These are phyloP conservation scores for Coemansia sp. DNA, from an alignment of 192 early-diverging fungal genomes.

Conservation along the genomic window DNA sequence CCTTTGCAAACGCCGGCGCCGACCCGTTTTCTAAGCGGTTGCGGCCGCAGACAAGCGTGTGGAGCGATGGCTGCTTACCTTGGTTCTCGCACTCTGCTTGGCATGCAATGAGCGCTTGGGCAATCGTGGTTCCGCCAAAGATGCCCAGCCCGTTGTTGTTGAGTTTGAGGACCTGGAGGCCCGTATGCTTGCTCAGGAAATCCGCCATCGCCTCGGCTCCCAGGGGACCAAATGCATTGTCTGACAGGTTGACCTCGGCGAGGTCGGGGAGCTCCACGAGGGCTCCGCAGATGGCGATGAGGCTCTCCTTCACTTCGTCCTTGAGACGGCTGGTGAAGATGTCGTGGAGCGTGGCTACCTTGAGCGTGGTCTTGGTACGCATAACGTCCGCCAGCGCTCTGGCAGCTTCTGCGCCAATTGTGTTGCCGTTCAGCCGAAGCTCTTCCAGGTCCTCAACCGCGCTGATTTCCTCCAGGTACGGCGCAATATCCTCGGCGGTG, in stretches of 20 bases:
- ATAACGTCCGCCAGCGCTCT: conserved; percentile 72
- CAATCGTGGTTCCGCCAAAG: conserved; percentile 83
- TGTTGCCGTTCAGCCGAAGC: conserved; percentile 83
- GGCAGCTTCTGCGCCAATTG: conserved; percentile 88
- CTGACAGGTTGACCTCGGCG: conserved; percentile 80
- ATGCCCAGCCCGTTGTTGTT: conserved; percentile 98
- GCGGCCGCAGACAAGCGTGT: conserved; percentile 83
- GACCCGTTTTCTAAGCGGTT: conserved; percentile 92
- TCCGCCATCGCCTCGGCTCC: conserved; percentile 86
- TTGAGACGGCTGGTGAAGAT: conserved; percentile 92
- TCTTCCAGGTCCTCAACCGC: conserved; percentile 65
- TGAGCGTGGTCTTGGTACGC: conserved; percentile 64
- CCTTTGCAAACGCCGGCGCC: conserved; percentile 70
- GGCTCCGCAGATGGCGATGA: conserved; percentile 81
- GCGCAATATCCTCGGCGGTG: conserved; percentile 74
- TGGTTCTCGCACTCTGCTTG: conserved; percentile 68
- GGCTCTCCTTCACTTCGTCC: conserved; percentile 81
- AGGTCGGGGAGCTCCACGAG: conserved; percentile 76
- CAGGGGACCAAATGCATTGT: conserved; percentile 98
- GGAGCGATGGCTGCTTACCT: conserved; percentile 65
- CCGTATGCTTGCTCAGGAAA: conserved; percentile 78
- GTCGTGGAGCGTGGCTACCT: conserved; percentile 85
- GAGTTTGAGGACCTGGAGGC: conserved; percentile 80
- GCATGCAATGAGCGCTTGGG: conserved; percentile 75
- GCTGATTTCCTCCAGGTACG: conserved; percentile 69